A percentile compares a stretch with the other conserved stretches of the same genome.
Evolutionary conservation across 192 early-diverging fungal species (phyloP).

Genomic region (Backusella macrospora): DNA sequence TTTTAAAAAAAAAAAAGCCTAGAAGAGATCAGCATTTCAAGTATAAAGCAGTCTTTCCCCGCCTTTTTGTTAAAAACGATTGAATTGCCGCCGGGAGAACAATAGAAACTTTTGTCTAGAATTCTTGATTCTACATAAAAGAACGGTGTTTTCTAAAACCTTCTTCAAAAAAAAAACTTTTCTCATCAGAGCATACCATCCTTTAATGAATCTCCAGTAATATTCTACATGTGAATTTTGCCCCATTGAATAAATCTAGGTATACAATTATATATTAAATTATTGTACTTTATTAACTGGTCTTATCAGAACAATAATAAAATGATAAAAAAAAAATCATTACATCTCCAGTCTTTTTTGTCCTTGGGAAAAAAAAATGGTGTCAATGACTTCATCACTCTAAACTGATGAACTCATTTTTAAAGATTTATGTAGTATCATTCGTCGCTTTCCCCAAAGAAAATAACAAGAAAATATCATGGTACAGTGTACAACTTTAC

Average conservation of each 20-base stretch:
- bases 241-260: background rate
- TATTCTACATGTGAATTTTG: slow-evolving; percentile 5
- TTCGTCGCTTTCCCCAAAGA: background rate
- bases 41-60: background rate
- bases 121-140: background rate
- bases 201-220: background rate
- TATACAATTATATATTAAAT: background rate
- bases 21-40: background rate
- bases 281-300: background rate
- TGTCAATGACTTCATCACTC: slow-evolving; percentile 7
- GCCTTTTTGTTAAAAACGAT: background rate
- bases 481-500: slow-evolving; percentile 3
- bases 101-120: slow-evolving; percentile 3
- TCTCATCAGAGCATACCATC: background rate
- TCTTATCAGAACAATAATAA: background rate
- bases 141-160: background rate
- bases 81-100: slow-evolving; percentile 3
- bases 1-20: background rate
- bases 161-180: background rate
- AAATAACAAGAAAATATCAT: background rate
- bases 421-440: background rate
- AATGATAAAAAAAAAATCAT: background rate
- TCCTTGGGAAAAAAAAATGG: background rate
- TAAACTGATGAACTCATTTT: background rate
- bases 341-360: slow-evolving; percentile 5